Base-by-base conservation (phyloP, 441 rosid species). In the Erysimum cheiri region DNA sequence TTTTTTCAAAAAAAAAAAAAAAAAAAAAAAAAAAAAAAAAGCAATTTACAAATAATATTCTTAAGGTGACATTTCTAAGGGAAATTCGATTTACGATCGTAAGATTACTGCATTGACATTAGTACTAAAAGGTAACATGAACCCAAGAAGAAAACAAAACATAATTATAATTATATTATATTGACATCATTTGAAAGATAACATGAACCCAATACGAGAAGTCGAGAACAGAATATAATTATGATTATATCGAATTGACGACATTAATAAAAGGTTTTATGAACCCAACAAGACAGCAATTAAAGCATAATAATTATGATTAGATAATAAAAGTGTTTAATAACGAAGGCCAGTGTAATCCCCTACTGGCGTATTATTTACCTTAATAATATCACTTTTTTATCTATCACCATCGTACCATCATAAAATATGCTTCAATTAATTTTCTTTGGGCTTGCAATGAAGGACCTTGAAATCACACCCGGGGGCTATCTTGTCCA, bases 391-490 rank as follows among this genome's bases (percentile, higher is more conserved):
- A 26, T 26, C 28, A 26, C 4, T 26, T 26, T 26, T 24, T 26
- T 26, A 26, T 26, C 28, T 26, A 26, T 26, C 4, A 26, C 28
- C 28, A 26, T 26, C 28, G 28, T 26, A 26, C 28, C 28, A 26
- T 26, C 26, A n/a, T n/a, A n/a, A 19, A 19, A 19, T 19, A 19
- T 19, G 22, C 22, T 19, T 19, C 22, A 19, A 19, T 19, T 19
- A 26, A 26, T 26, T 26, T 26, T 26, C 0, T 26, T 26, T 26
- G 4, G 28, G 4, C 28, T 26, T 26, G 44, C 63, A 67, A 43
- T 62, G 71, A 3, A 63, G n/a, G 44, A 39, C 47, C 32, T 41
- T 44, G 33, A 61, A 54, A 15, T 17, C 36, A 14, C 72, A 56
- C 13, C 19, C 10, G 72, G 72, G 3, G 64, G 48, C 60, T 15